Evolutionary conservation across 2,329 filamentous ascomycete genomes (phyloP), one percentile per base, ranked within the genome.

Genomic region (Microascus cirrosus): DNA sequence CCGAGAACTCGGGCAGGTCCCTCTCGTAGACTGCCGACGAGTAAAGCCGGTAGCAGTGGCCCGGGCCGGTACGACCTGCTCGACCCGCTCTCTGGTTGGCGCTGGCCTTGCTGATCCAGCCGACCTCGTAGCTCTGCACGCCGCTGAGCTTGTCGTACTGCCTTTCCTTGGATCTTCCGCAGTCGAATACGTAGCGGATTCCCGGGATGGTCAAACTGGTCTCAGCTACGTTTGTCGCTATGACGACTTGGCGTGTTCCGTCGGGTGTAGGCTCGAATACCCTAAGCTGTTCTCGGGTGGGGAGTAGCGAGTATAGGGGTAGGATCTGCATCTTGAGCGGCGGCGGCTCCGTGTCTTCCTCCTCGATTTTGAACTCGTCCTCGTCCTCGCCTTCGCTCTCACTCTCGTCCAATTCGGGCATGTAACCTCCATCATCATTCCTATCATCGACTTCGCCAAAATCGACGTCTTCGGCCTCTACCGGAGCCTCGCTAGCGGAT

Each of bases 91-190:
- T 83, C 71, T 99, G 94, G 63, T 86, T 89, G 8, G 94, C 93
- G 69, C 90, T 95, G 32, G 94, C 94, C 74, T 99, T 97, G 74
- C 92, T 96, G 68, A 97, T 95, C 90, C 93, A 99, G 48, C 88
- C 87, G 57, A 99, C 83, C 65, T 96, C 89, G 68, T 96, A 99
- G 67, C 88, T 96, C 69, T 99, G 94, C 0, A 99, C 93, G 3
- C 93, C 93, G 10, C 89, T 96, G 12, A 83, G 75, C n/a, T 83
- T 80, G 68, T 97, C 89, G 66, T 94, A 97, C 59, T 86, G 88
- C 61, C 93, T 87, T 70, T 96, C 92, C 70, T 99, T 99, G 39
- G 89, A 87, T 55, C 95, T 81, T 36, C 94, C 94, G 63, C 89
- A 92, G 70, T 97, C 93, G 61, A 99, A 96, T 10, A 99, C 94